A percentile compares a stretch with the other conserved stretches of the same genome.
These are phyloP conservation scores for Chalciporus piperatus DNA, from an alignment of 768 basidiomycete species.

Conservation along the genomic window DNA sequence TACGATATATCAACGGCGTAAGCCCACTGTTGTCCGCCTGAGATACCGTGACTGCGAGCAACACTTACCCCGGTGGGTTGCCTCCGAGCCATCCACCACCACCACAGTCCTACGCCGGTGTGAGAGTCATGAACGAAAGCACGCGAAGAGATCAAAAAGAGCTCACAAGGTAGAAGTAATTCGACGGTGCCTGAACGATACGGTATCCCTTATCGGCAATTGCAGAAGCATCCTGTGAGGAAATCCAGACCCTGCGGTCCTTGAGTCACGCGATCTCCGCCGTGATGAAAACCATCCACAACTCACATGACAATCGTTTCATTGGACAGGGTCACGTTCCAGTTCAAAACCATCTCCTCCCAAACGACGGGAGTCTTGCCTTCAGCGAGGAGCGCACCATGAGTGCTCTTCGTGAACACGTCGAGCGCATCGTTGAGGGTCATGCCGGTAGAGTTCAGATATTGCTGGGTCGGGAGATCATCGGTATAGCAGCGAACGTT, in stretches of 20 bases:
- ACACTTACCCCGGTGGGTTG: constrained; percentile 29
- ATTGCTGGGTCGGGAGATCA: constrained; percentile 57
- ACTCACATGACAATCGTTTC: constrained; percentile 42
- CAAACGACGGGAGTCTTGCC: constrained; percentile 82
- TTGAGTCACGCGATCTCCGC: not conserved
- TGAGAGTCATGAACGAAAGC: not conserved
- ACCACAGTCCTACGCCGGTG: constrained; percentile 40
- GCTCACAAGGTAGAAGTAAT: constrained; percentile 52
- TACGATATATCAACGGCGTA: not conserved
- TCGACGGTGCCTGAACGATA: constrained; percentile 46
- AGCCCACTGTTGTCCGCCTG: not conserved
- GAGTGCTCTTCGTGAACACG: constrained; percentile 58
- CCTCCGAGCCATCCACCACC: constrained; percentile 46
- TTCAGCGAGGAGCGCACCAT: constrained; percentile 47
- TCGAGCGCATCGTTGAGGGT: constrained; percentile 66
- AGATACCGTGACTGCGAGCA: not conserved
- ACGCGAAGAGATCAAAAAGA: not conserved
- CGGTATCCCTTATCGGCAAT: constrained; percentile 41
- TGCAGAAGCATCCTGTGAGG: constrained; percentile 36
- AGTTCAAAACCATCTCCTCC: constrained; percentile 59
- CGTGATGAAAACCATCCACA: not conserved
- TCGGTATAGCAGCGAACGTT: constrained; percentile 64
- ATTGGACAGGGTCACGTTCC: constrained; percentile 38
- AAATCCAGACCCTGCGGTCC: constrained; percentile 44
- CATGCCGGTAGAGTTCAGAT: constrained; percentile 46